These are phyloP conservation scores for Backusella westeae DNA, from an alignment of 192 early-diverging fungal species.

Conservation along the genomic window DNA sequence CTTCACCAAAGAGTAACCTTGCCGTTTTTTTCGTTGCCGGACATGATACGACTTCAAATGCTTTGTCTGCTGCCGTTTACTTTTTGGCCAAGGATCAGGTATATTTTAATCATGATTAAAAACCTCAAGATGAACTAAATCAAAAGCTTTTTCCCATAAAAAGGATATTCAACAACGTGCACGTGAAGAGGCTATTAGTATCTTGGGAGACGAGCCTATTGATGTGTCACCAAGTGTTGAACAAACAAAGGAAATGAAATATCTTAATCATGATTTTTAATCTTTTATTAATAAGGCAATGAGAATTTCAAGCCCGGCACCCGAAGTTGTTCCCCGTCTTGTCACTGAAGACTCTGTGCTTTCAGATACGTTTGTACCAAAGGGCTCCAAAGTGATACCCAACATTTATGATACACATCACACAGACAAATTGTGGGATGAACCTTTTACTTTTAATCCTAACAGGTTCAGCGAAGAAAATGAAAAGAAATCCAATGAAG, in stretches of 20 bases:
- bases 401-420: slow-evolving; percentile 17
- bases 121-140: not conserved
- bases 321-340: not conserved
- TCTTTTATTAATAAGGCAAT: not conserved
- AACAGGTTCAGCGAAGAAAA: slow-evolving; percentile 41
- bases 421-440: slow-evolving; percentile 30
- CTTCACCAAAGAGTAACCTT: slow-evolving; percentile 10
- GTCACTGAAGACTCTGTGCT: slow-evolving; percentile 28
- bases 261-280: slow-evolving; percentile 31
- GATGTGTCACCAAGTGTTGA: slow-evolving; percentile 49
- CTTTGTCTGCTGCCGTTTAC: slow-evolving; percentile 45
- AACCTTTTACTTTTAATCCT: slow-evolving; percentile 46
- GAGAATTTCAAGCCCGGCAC: slow-evolving; percentile 7
- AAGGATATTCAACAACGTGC: slow-evolving; percentile 51
- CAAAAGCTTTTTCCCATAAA: not conserved
- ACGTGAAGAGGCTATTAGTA: slow-evolving; percentile 46
- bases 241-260: slow-evolving; percentile 51
- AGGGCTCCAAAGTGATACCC: not conserved
- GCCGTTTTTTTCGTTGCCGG: slow-evolving; percentile 57
- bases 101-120: not conserved
- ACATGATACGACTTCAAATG: slow-evolving; percentile 57
- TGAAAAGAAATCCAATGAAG: slow-evolving; percentile 24
- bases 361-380: slow-evolving; percentile 20
- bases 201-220: slow-evolving; percentile 50
- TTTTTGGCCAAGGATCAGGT: slow-evolving; percentile 43